Evolutionary conservation across 1,284 basidiomycete species (phyloP), one percentile per base, ranked within the genome.

Genomic region (Malassezia dermatis): DNA sequence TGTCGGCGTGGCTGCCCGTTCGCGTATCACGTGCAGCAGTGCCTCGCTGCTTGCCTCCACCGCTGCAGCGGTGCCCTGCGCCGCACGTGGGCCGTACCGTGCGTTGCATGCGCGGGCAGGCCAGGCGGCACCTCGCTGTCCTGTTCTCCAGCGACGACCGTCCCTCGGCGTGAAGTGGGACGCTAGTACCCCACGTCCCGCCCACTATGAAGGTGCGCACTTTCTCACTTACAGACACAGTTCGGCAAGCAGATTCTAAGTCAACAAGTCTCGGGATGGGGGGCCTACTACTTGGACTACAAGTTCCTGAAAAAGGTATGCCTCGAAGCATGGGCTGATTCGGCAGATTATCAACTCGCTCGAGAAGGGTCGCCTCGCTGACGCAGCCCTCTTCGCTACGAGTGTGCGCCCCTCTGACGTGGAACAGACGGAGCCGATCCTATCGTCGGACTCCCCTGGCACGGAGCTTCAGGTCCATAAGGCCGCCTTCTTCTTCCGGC

Each of bases 241-340:
- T 99, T 99, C 76, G 94, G 94, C 68, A 99, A 99, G 79, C 87
- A 90, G 66, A 90, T 99, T 65, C 89, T 93, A 77, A 85, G 87
- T 31, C 87, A 93, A 76, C 90, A 95, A 78, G 85, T 96, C 54
- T 90, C 94, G 50, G 91, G 91, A 78, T 99, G 94, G 94, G 88
- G 88, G 21, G 77, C 81, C 27, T 90, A 89, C 78, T 98, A 98
- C 77, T 83, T 96, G 64, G 94, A 98, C 79, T 99, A 99, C 82
- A 99, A 98, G 79, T 86, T 86, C 66, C 80, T 94, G 75, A 94
- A 94, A 79, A 93, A 93, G 75, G 78, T 76, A 26, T 40, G 32
- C 46, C 32, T 3, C 17, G 44, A 8, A 12, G 8, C 31, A 19
- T 3, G 10, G 6, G 12, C 21, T 34, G 11, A 30, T 8, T 21